Evolutionary conservation across 495 filamentous ascomycete species (phyloP).

Genomic region (Lophium mytilinum): DNA sequence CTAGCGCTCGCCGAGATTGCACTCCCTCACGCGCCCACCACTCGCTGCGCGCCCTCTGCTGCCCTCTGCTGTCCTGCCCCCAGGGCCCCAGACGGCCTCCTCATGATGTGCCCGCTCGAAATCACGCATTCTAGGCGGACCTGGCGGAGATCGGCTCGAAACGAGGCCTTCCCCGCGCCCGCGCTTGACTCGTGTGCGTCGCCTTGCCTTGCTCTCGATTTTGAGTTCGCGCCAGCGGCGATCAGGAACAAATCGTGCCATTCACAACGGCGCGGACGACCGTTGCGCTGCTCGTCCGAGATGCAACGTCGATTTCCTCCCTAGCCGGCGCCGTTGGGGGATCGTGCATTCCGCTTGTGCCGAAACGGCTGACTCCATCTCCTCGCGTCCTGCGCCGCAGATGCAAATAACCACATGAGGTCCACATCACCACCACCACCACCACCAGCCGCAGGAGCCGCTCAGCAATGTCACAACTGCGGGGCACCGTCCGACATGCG

Average conservation of each 20-base stretch:
- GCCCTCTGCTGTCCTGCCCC: background rate
- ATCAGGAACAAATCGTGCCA: conserved; percentile 6
- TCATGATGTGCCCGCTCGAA: background rate
- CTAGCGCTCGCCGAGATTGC: background rate
- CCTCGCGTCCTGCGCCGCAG: too few relatives aligned
- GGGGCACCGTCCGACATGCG: too few relatives aligned
- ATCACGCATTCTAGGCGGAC: background rate
- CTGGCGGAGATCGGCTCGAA: background rate
- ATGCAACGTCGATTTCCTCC: conserved; percentile 13
- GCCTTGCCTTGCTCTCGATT: background rate
- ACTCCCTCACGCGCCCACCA: background rate
- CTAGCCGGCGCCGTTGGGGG: conserved; percentile 22
- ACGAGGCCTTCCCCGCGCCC: background rate
- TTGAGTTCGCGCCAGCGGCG: conserved; percentile 18
- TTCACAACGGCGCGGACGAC: background rate
- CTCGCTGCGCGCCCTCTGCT: background rate
- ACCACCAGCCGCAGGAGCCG: too few relatives aligned
- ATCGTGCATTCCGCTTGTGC: conserved; percentile 10
- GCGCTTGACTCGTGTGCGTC: background rate
- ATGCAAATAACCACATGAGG: too few relatives aligned
- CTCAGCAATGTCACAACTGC: too few relatives aligned
- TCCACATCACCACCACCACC: too few relatives aligned
- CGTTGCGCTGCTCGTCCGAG: conserved; percentile 13
- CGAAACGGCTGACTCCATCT: too few relatives aligned
- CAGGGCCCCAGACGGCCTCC: too few relatives aligned